These are phyloP conservation scores for Penicillium palitans DNA, from an alignment of 2,329 filamentous ascomycete genomes.

Conservation along the genomic window DNA sequence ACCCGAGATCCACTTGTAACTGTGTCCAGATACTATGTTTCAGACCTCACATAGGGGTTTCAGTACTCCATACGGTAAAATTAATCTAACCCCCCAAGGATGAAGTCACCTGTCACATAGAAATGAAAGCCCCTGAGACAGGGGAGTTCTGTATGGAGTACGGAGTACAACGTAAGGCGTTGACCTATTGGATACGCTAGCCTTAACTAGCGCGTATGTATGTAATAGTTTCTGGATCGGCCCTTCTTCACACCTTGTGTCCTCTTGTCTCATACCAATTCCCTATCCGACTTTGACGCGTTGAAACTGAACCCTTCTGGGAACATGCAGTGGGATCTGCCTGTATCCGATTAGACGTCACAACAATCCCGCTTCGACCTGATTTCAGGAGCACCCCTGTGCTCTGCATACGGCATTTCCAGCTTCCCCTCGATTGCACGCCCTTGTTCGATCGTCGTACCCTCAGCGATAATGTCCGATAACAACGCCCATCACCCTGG, in stretches of 20 bases:
- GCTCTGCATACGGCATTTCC: conserved; percentile 9
- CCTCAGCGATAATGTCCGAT: conserved; percentile 22
- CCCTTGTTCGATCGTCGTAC: conserved; percentile 19
- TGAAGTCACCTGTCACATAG: conserved; percentile 4
- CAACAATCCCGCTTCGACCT: neutral
- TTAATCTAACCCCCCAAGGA: neutral
- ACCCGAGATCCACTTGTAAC: neutral
- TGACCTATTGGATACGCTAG: conserved; percentile 11
- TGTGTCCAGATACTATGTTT: neutral
- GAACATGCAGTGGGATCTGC: conserved; percentile 14
- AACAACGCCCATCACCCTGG: conserved; percentile 42
- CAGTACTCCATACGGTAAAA: neutral
- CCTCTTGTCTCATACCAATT: conserved; percentile 3
- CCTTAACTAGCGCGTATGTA: conserved; percentile 12
- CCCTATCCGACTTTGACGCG: neutral
- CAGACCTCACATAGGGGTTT: neutral
- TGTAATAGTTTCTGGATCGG: conserved; percentile 14
- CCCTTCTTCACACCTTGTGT: conserved; percentile 7
- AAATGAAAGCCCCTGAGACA: conserved; percentile 12
- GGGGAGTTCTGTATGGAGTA: neutral
- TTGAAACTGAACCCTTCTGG: neutral
- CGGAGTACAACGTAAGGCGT: conserved; percentile 4
- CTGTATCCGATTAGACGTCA: conserved; percentile 10
- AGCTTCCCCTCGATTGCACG: conserved; percentile 12
- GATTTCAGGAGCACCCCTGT: conserved; percentile 9